Evolutionary conservation across 306 rosid genomes (phyloP).

Genomic region (Malus fusca): DNA sequence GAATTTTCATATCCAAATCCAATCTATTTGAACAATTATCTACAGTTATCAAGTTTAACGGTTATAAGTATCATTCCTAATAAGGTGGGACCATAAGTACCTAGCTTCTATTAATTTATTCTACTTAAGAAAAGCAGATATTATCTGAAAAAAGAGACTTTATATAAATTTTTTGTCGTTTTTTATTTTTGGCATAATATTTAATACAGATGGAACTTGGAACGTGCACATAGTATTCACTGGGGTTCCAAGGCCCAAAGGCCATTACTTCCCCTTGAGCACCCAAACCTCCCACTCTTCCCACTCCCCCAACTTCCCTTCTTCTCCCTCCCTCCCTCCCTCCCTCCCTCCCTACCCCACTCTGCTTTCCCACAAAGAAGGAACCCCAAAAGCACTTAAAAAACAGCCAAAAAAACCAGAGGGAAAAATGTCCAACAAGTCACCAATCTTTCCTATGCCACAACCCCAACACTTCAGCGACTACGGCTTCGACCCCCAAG

Average conservation of each 20-base stretch:
- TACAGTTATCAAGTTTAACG: accelerated
- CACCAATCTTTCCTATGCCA: conserved; percentile 77
- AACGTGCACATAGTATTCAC: conserved; percentile 23
- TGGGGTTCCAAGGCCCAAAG: conserved; percentile 27
- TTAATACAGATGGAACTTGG: neutral
- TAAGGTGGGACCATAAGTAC: neutral
- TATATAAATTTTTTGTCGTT: too few relatives aligned
- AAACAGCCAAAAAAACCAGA: neutral
- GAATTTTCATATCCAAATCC: too few relatives aligned
- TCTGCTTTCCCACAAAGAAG: neutral
- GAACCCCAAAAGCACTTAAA: neutral
- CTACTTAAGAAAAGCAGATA: too few relatives aligned
- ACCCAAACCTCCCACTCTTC: conserved; percentile 8
- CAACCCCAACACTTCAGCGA: conserved; percentile 89
- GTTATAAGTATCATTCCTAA: too few relatives aligned
- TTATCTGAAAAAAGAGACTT: too few relatives aligned
- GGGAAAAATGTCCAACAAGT: conserved; percentile 46
- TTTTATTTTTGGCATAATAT: too few relatives aligned
- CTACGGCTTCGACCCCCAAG: conserved; percentile 93
- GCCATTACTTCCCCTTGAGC: conserved; percentile 14
- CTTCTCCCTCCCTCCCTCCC: neutral
- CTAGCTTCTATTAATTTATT: too few relatives aligned
- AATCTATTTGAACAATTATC: too few relatives aligned
- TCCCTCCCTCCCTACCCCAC: neutral
- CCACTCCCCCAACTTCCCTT: neutral